phyloP scores from a whole-genome alignment of 164 flowering plant genomes.

The Paratinospora sagittata region DNA sequence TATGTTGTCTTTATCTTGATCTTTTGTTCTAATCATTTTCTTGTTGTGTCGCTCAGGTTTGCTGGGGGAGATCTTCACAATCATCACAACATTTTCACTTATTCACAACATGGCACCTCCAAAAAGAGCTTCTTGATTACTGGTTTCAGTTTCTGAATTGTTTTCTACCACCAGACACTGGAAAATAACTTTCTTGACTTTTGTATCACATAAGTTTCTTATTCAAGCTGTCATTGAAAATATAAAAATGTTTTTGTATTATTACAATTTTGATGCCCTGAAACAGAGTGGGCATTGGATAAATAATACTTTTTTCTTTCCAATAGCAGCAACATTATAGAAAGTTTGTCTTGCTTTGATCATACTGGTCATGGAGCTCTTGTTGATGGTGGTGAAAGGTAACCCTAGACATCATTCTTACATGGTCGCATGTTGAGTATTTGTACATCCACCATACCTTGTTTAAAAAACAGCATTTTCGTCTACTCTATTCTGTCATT shows the following conservation, averaged over 20 bases:
- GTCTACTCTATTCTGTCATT: no score
- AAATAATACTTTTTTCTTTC: no score
- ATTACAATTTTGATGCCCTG: no score
- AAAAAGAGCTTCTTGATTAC: slow-evolving; percentile 38
- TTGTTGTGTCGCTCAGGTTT: slow-evolving; percentile 24
- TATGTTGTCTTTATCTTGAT: neutral
- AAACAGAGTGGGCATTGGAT: no score
- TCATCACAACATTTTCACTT: slow-evolving; percentile 32
- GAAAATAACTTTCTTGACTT: neutral
- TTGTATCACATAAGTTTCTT: neutral
- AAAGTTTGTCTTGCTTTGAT: no score
- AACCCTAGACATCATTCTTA: no score
- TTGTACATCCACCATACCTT: no score
- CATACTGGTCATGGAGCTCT: no score
- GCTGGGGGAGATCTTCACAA: slow-evolving; percentile 28
- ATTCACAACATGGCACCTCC: slow-evolving; percentile 57
- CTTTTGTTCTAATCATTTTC: neutral
- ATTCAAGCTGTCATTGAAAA: neutral
- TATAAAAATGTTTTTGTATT: no score
- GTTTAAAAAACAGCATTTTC: no score
- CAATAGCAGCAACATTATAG: neutral
- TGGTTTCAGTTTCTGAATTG: neutral
- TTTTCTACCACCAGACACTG: neutral
- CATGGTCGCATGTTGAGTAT: no score
- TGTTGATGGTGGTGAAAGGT: no score